Percentiles rank a stretch among this genome's conserved stretches.
Conservation (phyloP, 2,329 filamentous ascomycete genomes). For the Tolypocladium tundrense region DNA sequence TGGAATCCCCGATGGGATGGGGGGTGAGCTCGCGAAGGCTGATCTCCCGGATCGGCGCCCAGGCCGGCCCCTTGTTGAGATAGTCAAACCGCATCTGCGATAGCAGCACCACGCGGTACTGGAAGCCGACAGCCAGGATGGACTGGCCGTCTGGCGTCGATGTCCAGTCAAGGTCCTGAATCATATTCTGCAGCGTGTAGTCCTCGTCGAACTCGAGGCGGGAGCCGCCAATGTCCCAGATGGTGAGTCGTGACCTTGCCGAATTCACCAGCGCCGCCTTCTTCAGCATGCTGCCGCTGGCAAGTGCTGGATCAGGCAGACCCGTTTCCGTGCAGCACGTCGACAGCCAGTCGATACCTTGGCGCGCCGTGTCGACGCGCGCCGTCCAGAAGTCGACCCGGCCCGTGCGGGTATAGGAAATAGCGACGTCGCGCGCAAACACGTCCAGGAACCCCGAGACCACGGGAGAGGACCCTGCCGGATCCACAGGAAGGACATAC, state of each 20-base stretch:
- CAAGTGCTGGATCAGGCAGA: constrained; percentile 60
- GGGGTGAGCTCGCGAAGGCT: constrained; percentile 72
- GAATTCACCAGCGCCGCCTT: constrained; percentile 77
- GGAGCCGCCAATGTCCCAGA: constrained; percentile 79
- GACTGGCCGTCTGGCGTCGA: constrained; percentile 83
- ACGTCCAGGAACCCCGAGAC: constrained; percentile 74
- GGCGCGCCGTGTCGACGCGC: constrained; percentile 50
- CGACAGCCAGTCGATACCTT: constrained; percentile 66
- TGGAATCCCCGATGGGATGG: constrained; percentile 85
- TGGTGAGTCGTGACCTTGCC: constrained; percentile 64
- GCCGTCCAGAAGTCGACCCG: constrained; percentile 79
- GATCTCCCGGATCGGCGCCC: constrained; percentile 77
- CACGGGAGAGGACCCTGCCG: constrained; percentile 62
- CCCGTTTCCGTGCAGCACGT: constrained; percentile 76
- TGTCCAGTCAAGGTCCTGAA: constrained; percentile 88
- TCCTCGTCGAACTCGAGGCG: constrained; percentile 73
- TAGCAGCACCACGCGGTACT: constrained; percentile 71
- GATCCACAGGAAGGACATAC: constrained; percentile 73
- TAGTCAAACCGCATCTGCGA: constrained; percentile 89
- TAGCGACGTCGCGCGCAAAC: constrained; percentile 75
- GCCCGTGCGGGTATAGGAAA: constrained; percentile 71
- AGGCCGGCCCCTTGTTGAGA: constrained; percentile 77
- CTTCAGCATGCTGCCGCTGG: constrained; percentile 76
- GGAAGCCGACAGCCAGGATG: constrained; percentile 85
- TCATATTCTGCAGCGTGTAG: constrained; percentile 62